These are phyloP conservation scores for Lipomyces yamadae DNA, from an alignment of 805 yeast species.

Conservation along the genomic window DNA sequence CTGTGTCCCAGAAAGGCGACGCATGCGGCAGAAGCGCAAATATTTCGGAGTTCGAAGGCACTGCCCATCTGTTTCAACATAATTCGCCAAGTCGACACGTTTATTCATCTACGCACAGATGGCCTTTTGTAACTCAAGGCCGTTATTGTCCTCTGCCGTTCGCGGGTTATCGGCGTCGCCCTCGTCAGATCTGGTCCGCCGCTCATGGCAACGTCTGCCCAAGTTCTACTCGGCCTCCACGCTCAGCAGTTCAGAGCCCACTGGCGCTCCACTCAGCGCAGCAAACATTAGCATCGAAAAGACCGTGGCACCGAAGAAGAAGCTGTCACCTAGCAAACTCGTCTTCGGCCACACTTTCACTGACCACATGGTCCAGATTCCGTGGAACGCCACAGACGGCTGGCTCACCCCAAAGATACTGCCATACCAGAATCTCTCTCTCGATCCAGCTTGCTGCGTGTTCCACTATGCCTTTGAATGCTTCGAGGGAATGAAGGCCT, in stretches of 20 bases:
- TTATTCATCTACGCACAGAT: neutral
- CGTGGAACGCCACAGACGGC: slow-evolving; percentile 77
- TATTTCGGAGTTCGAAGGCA: no score
- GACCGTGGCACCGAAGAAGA: slow-evolving; percentile 56
- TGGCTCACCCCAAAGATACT: slow-evolving; percentile 89
- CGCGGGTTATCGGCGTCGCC: neutral
- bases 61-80: neutral
- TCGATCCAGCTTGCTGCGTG: slow-evolving; percentile 90
- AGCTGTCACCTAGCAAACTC: slow-evolving; percentile 64
- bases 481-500: slow-evolving; percentile 96
- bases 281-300: slow-evolving; percentile 57
- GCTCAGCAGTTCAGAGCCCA: slow-evolving; percentile 10
- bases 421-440: slow-evolving; percentile 74
- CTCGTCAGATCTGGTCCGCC: neutral
- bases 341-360: slow-evolving; percentile 80
- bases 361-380: slow-evolving; percentile 81
- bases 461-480: slow-evolving; percentile 94
- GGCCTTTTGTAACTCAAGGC: neutral
- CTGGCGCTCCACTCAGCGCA: slow-evolving; percentile 47
- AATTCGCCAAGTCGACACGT: neutral
- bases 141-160: neutral
- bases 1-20: neutral
- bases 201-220: neutral
- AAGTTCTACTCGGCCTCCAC: slow-evolving; percentile 1
- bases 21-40: neutral